Percentiles rank a stretch among this genome's conserved stretches.
Evolutionary conservation across 2,329 filamentous ascomycete species (phyloP).

Genomic region (Venturia aucupariae): DNA sequence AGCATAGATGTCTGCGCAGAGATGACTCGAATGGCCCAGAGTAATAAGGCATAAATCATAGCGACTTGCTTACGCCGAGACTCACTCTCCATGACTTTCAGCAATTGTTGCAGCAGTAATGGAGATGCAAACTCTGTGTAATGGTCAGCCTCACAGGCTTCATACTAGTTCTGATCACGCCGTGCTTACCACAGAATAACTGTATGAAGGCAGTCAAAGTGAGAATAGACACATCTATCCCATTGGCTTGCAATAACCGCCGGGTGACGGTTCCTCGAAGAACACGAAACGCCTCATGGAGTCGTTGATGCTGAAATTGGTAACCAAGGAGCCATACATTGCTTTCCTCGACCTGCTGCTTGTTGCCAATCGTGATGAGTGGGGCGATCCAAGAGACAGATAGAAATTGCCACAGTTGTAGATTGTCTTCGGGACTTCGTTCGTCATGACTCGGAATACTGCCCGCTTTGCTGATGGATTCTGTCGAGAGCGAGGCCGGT

Average conservation of each 20-base stretch:
- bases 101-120: constrained; percentile 61
- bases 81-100: constrained; percentile 54
- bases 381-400: constrained; percentile 74
- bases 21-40: constrained; percentile 51
- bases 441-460: constrained; percentile 46
- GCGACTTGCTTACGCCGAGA: constrained; percentile 45
- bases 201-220: constrained; percentile 52
- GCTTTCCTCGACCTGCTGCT: constrained; percentile 59
- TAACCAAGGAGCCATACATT: constrained; percentile 75
- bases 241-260: constrained; percentile 46
- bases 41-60: constrained; percentile 55
- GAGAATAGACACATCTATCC: background rate
- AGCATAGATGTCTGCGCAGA: constrained; percentile 59
- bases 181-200: constrained; percentile 41
- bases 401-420: constrained; percentile 77
- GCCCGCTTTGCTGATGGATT: constrained; percentile 52
- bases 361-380: constrained; percentile 56
- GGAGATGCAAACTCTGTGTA: constrained; percentile 34
- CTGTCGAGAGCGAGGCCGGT: constrained; percentile 43
- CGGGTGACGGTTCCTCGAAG: constrained; percentile 58
- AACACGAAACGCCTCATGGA: constrained; percentile 66
- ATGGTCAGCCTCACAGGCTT: background rate
- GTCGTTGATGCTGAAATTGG: constrained; percentile 69
- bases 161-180: background rate
- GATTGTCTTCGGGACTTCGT: constrained; percentile 68